Conservation (phyloP, 805 yeast genomes). For the Cyberlindnera xylosilytica region DNA sequence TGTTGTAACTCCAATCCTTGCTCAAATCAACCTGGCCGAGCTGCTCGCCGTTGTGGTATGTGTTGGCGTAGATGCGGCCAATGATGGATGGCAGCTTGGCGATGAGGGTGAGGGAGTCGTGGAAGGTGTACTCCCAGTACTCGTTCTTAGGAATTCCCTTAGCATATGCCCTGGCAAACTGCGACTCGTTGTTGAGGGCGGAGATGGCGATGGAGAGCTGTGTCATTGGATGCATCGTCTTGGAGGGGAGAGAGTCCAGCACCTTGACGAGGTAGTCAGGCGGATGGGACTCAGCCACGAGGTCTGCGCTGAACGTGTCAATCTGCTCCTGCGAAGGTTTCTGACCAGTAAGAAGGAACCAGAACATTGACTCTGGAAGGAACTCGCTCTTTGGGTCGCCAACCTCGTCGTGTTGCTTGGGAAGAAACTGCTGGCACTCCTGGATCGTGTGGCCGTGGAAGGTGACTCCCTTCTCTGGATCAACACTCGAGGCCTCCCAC, state of each 20-base stretch:
- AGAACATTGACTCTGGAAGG: constrained; percentile 73
- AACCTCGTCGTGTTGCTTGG: constrained; percentile 41
- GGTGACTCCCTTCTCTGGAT: constrained; percentile 71
- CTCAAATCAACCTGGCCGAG: constrained; percentile 49
- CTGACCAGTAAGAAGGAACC: constrained; percentile 75
- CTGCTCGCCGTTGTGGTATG: constrained; percentile 49
- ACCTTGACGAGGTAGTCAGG: constrained; percentile 63
- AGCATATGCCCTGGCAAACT: constrained; percentile 70
- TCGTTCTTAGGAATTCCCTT: constrained; percentile 63
- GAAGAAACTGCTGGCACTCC: constrained; percentile 64
- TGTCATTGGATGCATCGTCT: constrained; percentile 77
- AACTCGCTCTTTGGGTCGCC: constrained; percentile 46
- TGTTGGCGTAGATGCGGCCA: constrained; percentile 69
- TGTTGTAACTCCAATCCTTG: constrained; percentile 72
- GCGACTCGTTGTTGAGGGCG: constrained; percentile 68
- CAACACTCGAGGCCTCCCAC: constrained; percentile 80
- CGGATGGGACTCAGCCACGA: constrained; percentile 61
- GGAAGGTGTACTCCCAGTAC: constrained; percentile 74
- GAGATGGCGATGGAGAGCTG: constrained; percentile 74
- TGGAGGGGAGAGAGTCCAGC: constrained; percentile 58
- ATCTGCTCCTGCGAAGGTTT: constrained; percentile 62
- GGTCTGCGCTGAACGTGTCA: constrained; percentile 51
- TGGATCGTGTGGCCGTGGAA: constrained; percentile 76
- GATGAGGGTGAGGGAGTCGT: constrained; percentile 65
- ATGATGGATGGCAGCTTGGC: constrained; percentile 74